Conservation (phyloP, 1,139 yeast genomes). For the Candida mesenterica region DNA sequence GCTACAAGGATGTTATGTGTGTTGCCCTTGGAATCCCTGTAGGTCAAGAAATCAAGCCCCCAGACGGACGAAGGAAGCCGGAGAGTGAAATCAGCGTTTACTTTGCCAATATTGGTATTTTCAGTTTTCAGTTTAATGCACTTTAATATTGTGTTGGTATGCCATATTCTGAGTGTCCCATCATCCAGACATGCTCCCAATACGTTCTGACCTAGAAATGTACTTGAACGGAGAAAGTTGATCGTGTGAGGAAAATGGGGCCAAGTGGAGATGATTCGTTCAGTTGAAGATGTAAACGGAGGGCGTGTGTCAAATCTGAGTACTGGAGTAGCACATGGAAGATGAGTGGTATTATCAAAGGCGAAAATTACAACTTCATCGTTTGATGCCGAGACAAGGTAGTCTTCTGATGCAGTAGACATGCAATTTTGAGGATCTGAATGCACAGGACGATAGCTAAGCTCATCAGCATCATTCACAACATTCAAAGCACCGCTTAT, state of each 20-base stretch:
- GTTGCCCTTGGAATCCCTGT: constrained; percentile 21
- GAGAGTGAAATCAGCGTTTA: constrained; percentile 37
- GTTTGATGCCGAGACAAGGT: constrained; percentile 27
- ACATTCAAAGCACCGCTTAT: constrained; percentile 6
- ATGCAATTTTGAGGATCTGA: too few species aligned
- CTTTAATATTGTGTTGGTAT: constrained; percentile 17
- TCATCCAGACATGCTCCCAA: constrained; percentile 56
- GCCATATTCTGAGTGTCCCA: constrained; percentile 52
- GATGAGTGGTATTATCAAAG: constrained; percentile 23
- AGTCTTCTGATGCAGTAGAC: too few species aligned
- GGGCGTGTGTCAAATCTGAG: constrained; percentile 44
- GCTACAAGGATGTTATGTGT: constrained; percentile 42
- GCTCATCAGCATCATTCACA: constrained; percentile 4
- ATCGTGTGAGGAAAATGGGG: constrained; percentile 57
- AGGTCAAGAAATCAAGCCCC: constrained; percentile 53
- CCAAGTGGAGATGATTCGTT: constrained; percentile 45
- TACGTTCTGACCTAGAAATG: constrained; percentile 32
- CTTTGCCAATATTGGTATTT: constrained; percentile 8
- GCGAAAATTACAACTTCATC: constrained; percentile 31
- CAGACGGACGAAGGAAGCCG: constrained; percentile 53
- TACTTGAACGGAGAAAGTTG: constrained; percentile 38
- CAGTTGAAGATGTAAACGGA: constrained; percentile 33
- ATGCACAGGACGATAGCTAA: too few species aligned
- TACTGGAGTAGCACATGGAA: constrained; percentile 25
- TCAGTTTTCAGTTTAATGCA: background rate